phyloP scores from a whole-genome alignment of 768 basidiomycete species.

The Boletus reticulatus region DNA sequence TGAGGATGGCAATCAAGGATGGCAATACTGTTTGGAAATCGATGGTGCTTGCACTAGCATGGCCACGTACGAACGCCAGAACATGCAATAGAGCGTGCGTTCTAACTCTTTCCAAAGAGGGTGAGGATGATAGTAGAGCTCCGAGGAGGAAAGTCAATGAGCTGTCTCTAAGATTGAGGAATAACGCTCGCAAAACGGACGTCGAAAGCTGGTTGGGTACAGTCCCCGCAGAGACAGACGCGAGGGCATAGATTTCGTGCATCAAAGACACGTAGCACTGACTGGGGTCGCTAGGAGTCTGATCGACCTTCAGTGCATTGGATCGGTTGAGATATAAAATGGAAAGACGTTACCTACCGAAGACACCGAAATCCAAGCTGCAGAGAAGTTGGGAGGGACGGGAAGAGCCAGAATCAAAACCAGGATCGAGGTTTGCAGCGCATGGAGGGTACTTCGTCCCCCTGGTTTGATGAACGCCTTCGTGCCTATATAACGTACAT shows the following conservation, averaged over 20 bases:
- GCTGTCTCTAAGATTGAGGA: slow-evolving; percentile 65
- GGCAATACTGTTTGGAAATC: slow-evolving; percentile 85
- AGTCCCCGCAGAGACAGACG: slow-evolving; percentile 52
- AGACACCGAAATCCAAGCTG: slow-evolving; percentile 49
- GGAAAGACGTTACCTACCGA: slow-evolving; percentile 29
- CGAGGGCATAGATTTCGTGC: slow-evolving; percentile 62
- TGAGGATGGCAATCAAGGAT: slow-evolving; percentile 58
- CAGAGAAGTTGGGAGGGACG: slow-evolving; percentile 36
- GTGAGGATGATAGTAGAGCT: slow-evolving; percentile 48
- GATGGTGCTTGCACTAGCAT: slow-evolving; percentile 49
- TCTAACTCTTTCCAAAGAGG: slow-evolving; percentile 34
- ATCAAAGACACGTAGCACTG: slow-evolving; percentile 57
- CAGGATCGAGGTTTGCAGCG: slow-evolving; percentile 59
- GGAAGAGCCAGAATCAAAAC: slow-evolving; percentile 48
- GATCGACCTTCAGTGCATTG: slow-evolving; percentile 16
- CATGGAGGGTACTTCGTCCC: slow-evolving; percentile 51
- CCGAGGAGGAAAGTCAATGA: slow-evolving; percentile 80
- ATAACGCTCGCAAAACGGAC: slow-evolving; percentile 59
- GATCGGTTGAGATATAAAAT: not conserved
- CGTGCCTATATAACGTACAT: slow-evolving; percentile 44
- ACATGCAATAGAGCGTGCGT: slow-evolving; percentile 71
- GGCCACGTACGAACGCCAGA: slow-evolving; percentile 77
- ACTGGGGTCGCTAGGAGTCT: slow-evolving; percentile 18
- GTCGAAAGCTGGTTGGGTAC: slow-evolving; percentile 45
- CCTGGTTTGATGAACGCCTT: slow-evolving; percentile 58